Conservation (phyloP, 208 protist genomes). For the Naegleria fowleri region DNA sequence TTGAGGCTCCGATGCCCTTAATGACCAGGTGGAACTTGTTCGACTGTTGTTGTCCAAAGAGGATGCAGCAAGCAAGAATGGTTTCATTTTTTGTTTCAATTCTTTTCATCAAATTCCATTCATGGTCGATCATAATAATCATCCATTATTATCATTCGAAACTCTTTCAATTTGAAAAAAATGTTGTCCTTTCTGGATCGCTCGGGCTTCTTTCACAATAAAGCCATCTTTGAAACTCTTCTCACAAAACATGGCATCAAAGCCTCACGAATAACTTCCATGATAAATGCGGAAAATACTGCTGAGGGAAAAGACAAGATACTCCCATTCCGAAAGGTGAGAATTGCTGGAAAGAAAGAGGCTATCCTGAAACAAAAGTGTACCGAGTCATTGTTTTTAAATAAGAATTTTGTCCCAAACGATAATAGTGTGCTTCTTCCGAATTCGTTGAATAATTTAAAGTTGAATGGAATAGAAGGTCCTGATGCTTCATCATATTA, state of each 20-base stretch:
- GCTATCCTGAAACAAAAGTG: background rate
- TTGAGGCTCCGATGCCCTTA: too few relatives aligned
- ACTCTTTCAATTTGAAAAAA: too few relatives aligned
- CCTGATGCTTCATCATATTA: background rate
- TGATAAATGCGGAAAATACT: background rate
- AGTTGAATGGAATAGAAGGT: background rate
- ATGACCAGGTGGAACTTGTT: too few relatives aligned
- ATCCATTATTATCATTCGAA: too few relatives aligned
- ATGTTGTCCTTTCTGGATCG: background rate
- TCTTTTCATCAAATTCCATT: too few relatives aligned
- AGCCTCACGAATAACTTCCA: background rate
- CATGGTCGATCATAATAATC: too few relatives aligned
- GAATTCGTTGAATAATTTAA: background rate
- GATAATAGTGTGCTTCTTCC: background rate
- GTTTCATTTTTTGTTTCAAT: too few relatives aligned
- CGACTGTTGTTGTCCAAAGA: too few relatives aligned
- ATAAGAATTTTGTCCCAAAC: background rate
- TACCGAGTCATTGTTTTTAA: background rate
- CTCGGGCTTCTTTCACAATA: background rate
- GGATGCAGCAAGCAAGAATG: too few relatives aligned
- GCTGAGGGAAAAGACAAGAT: background rate
- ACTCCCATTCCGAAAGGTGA: background rate
- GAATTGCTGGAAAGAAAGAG: background rate
- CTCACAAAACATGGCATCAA: background rate
- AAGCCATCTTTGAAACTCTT: background rate